These are phyloP conservation scores for Melampsora occidentalis DNA, from an alignment of 1,284 basidiomycete genomes.

Conservation along the genomic window DNA sequence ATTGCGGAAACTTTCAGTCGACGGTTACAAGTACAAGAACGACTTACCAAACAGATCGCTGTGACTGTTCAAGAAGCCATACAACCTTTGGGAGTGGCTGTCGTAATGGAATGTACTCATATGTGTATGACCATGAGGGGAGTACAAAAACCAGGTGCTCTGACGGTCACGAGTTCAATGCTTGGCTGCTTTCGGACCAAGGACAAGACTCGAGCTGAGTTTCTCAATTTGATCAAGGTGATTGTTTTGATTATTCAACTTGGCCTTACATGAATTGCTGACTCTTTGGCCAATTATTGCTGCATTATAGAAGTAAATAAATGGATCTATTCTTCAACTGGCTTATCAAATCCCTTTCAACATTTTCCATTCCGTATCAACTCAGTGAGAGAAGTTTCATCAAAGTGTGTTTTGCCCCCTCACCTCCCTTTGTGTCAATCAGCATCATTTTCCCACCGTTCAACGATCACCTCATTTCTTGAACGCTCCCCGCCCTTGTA, in stretches of 20 bases:
- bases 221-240: conserved; percentile 50
- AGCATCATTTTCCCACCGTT: too few relatives aligned
- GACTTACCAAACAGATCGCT: conserved; percentile 95
- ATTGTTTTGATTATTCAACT: not conserved
- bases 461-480: too few relatives aligned
- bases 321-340: too few relatives aligned
- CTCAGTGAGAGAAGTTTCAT: too few relatives aligned
- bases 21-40: conserved; percentile 93
- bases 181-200: conserved; percentile 93
- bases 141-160: conserved; percentile 94
- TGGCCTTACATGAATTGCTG: not conserved
- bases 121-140: conserved; percentile 99
- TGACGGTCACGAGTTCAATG: conserved; percentile 98
- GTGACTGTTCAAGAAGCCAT: conserved; percentile 96
- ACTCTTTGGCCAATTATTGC: too few relatives aligned
- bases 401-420: too few relatives aligned
- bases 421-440: too few relatives aligned
- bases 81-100: conserved; percentile 93
- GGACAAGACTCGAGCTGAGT: conserved; percentile 94
- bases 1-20: conserved; percentile 97
- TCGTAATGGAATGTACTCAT: conserved; percentile 70
- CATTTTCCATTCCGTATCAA: too few relatives aligned
- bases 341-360: too few relatives aligned
- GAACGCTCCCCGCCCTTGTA: too few relatives aligned
- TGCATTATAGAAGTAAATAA: too few relatives aligned